phyloP scores from a whole-genome alignment of 2,329 filamentous ascomycete genomes.

The Colletotrichum costaricense region DNA sequence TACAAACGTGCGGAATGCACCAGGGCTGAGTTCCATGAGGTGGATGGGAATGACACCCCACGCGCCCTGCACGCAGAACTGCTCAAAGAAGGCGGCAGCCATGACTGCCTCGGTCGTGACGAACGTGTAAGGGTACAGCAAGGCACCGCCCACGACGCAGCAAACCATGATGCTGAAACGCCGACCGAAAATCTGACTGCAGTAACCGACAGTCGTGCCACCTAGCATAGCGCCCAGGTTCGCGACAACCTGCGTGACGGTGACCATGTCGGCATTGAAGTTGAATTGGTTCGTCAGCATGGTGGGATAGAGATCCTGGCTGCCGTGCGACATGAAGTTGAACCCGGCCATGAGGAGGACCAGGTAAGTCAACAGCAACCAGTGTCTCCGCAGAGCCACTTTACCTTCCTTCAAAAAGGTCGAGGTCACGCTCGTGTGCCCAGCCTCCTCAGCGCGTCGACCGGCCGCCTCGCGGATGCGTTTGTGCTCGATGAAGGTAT shows the following conservation, averaged over 20 bases:
- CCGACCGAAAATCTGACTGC: constrained; percentile 76
- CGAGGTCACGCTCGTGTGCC: constrained; percentile 61
- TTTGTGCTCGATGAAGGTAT: constrained; percentile 76
- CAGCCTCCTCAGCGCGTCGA: constrained; percentile 10
- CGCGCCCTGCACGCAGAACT: constrained; percentile 82
- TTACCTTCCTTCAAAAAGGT: constrained; percentile 83
- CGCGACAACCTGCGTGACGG: constrained; percentile 77
- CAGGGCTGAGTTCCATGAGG: constrained; percentile 80
- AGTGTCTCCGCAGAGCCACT: constrained; percentile 82
- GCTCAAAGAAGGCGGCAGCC: constrained; percentile 85
- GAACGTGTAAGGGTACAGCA: constrained; percentile 88
- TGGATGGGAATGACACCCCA: constrained; percentile 84
- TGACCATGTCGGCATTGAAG: constrained; percentile 67
- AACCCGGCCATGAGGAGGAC: constrained; percentile 91
- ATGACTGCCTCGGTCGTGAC: constrained; percentile 72
- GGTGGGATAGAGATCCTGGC: constrained; percentile 71
- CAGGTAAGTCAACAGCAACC: constrained; percentile 83
- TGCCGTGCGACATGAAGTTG: constrained; percentile 90
- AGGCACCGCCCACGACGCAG: constrained; percentile 74
- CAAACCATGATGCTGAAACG: constrained; percentile 76
- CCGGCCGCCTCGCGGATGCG: constrained; percentile 63
- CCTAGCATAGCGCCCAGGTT: constrained; percentile 78
- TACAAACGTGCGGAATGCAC: constrained; percentile 78
- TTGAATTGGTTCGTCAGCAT: constrained; percentile 68
- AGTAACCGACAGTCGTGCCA: constrained; percentile 75